phyloP scores from a whole-genome alignment of 306 rosid genomes.

The apple (Malus domestica) region DNA sequence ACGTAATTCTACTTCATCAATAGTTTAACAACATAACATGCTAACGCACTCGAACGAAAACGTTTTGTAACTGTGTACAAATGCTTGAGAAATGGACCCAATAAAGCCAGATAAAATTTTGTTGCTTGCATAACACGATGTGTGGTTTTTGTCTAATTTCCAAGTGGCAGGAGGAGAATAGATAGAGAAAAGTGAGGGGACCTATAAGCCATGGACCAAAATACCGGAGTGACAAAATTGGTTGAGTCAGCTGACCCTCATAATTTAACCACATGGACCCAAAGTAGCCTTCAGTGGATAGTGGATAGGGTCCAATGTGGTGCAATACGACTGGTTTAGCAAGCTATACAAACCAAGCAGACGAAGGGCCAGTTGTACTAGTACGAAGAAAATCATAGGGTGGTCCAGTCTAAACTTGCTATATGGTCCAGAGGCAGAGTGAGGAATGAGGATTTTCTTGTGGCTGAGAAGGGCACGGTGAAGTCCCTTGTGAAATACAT shows the following conservation, averaged over 20 bases:
- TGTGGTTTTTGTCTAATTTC: slow-evolving; percentile 6
- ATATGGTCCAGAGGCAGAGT: slow-evolving; percentile 38
- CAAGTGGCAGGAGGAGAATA: neutral
- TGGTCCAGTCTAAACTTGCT: slow-evolving; percentile 38
- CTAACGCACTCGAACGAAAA: fast-evolving
- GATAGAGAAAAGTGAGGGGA: slow-evolving; percentile 1
- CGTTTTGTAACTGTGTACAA: neutral
- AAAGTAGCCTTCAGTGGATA: neutral
- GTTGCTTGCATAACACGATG: neutral
- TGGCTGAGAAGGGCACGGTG: slow-evolving; percentile 16
- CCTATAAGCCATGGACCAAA: slow-evolving; percentile 17
- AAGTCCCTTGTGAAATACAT: slow-evolving; percentile 10
- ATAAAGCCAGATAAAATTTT: slow-evolving; percentile 4
- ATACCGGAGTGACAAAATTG: neutral
- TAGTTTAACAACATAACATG: neutral
- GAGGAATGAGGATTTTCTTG: slow-evolving; percentile 2
- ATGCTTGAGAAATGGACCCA: slow-evolving; percentile 11
- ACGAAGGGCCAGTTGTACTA: slow-evolving; percentile 18
- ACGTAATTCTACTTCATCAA: neutral
- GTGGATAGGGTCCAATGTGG: neutral
- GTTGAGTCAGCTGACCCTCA: slow-evolving; percentile 14
- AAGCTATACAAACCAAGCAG: slow-evolving; percentile 4
- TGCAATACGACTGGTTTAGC: neutral
- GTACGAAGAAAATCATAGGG: slow-evolving; percentile 13
- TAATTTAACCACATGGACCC: slow-evolving; percentile 20